A percentile compares a stretch with the other conserved stretches of the same genome.
Evolutionary conservation across 2,329 filamentous ascomycete species (phyloP).

Genomic region (Neopestalotiopsis sp.): DNA sequence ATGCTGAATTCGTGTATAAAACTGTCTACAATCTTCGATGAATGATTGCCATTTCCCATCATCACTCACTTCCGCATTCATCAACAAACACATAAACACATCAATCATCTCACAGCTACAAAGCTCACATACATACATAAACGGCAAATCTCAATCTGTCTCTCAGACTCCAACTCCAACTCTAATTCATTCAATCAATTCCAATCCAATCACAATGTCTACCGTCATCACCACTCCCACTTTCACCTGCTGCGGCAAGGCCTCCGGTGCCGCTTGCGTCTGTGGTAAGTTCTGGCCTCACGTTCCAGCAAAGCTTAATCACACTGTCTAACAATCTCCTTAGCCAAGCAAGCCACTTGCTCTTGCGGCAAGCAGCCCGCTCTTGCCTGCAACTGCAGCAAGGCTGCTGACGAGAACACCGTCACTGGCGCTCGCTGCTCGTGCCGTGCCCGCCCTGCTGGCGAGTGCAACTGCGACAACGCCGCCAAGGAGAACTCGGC

Average conservation of each 20-base stretch:
- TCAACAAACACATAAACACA: background rate
- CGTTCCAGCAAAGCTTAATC: constrained; percentile 2
- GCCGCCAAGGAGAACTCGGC: constrained; percentile 72
- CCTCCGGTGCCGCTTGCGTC: constrained; percentile 53
- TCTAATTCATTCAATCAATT: background rate
- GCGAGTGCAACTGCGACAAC: constrained; percentile 82
- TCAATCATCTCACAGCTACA: background rate
- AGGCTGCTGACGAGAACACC: constrained; percentile 76
- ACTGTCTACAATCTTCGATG: background rate
- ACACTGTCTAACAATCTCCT: constrained; percentile 21
- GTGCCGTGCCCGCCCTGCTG: constrained; percentile 80
- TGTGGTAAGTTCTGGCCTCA: constrained; percentile 55
- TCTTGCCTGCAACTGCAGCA: constrained; percentile 85
- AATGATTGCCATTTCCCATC: background rate
- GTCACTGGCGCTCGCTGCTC: constrained; percentile 78
- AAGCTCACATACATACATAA: background rate
- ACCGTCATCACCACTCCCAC: constrained; percentile 38
- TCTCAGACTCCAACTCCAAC: background rate
- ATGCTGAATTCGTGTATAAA: background rate
- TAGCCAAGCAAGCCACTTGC: constrained; percentile 73
- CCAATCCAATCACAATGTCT: constrained; percentile 36
- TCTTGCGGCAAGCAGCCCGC: constrained; percentile 90
- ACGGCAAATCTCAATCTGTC: background rate
- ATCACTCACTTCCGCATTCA: background rate
- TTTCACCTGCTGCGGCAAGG: constrained; percentile 63